Base-by-base conservation (phyloP, 164 flowering plant genomes). In the Annona squamosa region DNA sequence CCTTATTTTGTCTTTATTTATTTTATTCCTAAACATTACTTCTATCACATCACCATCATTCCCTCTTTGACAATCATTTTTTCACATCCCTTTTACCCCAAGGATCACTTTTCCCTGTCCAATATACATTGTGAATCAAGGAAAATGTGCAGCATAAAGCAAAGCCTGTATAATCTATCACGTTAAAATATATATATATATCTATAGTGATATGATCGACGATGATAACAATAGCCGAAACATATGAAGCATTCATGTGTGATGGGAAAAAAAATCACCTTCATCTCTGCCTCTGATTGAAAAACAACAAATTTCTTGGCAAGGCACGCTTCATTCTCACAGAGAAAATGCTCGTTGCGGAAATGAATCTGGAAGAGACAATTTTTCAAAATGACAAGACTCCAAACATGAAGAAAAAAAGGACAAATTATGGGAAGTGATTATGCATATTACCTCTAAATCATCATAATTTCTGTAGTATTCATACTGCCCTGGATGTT, bases 321-420 rank as follows among this genome's bases (percentile, higher is more conserved):
- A 76, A 96, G 95, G 75, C 99, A 91, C 3, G 85, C 84, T 74
- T 91, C 99, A 74, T 91, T 89, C 81, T 96, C 99, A 77, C 99
- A 96, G 43, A 96, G 81, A 70, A 85, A 90, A 82, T 96, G 98
- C 7, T 87, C 89, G 48, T 83, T 86, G 17, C 97, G 92, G 79
- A 93, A 93, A 81, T 96, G 98, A 3, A 84, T 84, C 99, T 93
- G 91, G 65, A 17, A 79, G 46, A 72, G 19, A 72, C 17, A 3
- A 63, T 43, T n/a, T 5, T 68, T 42, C 43, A 62, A 69, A 57
- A 52, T 6, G 4, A 69, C 44, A 12, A 73, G 12, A 43, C 43
- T 48, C 48, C 7, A 9, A 72, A 52, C 45, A 66, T 66, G 62
- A 37, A 42, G 47, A 9, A 48, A 3, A 52, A 3, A 43, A 3